Percentiles rank a stretch among this genome's conserved stretches.
phyloP scores from a whole-genome alignment of 495 filamentous ascomycete genomes.

The Staphylotrichum longicolle region DNA sequence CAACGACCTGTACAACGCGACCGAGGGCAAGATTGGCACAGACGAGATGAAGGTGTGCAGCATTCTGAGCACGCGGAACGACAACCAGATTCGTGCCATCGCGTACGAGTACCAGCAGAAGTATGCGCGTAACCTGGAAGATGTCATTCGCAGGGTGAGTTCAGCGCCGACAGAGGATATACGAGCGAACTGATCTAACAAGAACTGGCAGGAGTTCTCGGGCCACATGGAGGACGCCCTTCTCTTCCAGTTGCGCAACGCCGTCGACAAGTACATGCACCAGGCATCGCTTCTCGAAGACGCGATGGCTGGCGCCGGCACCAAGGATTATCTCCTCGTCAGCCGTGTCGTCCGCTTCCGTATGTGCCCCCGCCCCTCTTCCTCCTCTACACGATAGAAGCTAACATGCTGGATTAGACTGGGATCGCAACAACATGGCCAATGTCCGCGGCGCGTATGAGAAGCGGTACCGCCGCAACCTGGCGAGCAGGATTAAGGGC shows the following conservation, averaged over 20 bases:
- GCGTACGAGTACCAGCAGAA: conserved; percentile 63
- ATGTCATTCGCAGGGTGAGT: conserved; percentile 63
- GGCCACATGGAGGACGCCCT: conserved; percentile 90
- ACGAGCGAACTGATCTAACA: conserved; percentile 15
- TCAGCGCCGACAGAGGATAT: background rate
- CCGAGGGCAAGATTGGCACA: conserved; percentile 65
- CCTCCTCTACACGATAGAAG: background rate
- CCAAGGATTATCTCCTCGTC: conserved; percentile 78
- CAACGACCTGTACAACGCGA: conserved; percentile 67
- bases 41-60: conserved; percentile 74
- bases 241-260: conserved; percentile 72
- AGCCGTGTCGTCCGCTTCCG: conserved; percentile 65
- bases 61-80: conserved; percentile 68
- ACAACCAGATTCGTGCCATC: conserved; percentile 80
- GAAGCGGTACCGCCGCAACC: conserved; percentile 57
- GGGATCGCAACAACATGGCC: conserved; percentile 68
- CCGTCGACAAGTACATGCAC: conserved; percentile 73
- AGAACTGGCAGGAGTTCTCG: conserved; percentile 61
- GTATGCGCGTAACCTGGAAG: conserved; percentile 64
- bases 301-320: conserved; percentile 81
- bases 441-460: conserved; percentile 73
- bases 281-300: conserved; percentile 80
- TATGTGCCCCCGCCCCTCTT: conserved; percentile 1
- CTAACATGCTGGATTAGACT: conserved; percentile 46
- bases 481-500: conserved; percentile 64